Evolutionary conservation across 2,329 filamentous ascomycete species (phyloP), one percentile per base, ranked within the genome.

Genomic region (Sporothrix luriei): DNA sequence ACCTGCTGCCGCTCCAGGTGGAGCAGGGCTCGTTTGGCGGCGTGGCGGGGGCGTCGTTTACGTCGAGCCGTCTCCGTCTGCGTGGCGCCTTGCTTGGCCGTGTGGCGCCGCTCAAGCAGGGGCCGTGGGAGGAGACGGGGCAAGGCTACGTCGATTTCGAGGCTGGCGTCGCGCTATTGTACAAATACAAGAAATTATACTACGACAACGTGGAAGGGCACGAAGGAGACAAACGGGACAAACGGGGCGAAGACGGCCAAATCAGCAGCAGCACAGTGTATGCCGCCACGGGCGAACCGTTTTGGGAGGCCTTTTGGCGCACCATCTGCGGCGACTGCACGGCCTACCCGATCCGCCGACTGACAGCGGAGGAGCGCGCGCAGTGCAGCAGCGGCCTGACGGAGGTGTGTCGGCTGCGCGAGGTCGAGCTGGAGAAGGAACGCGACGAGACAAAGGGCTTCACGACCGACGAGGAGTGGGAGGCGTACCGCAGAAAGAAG

Each of bases 261-360:
- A 4, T 2, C 33, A 33, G 33, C 33, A 33, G 33, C 3, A 1
- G 33, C 33, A 33, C 1, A 33, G 33, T 24, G 3, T 69, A 69
- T 40, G 24, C 19, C 2, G 14, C 68, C 19, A 70, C 71, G 0
- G 66, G 69, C 5, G 71, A 72, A n/a, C 52, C 38, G 2, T 40
- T 24, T 7, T 52, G n/a, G 24, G 61, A 69, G 4, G 71, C 71
- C 1, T 70, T 71, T 21, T 71, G 69, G 67, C 71, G 69, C 59
- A 72, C 69, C 4, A n/a, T 67, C 21, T 26, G 33, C 10, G 68
- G 29, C 52, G 71, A 72, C 69, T 71, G 71, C 68, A 68, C 19
- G 43, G 68, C 70, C 10, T 67, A 67, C 29, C 70, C 66, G 46
- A 61, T 69, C 46, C 19, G 24, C 11, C 61, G 70, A 6, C 61